phyloP scores from a whole-genome alignment of 2,329 filamentous ascomycete genomes.

The Cercospora zeae-maydis region DNA sequence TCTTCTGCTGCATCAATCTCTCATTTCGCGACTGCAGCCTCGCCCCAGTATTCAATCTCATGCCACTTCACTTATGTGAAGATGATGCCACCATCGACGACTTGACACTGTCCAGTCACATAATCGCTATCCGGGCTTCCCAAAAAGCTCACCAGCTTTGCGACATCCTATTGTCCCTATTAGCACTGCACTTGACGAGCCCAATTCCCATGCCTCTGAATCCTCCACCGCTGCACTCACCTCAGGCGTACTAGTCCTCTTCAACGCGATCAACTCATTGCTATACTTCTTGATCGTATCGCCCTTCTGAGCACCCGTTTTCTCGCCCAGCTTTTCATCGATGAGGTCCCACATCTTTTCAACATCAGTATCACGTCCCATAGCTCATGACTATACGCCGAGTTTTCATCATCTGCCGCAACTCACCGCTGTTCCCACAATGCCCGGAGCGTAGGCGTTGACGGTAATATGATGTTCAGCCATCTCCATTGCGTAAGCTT shows the following conservation, averaged over 20 bases:
- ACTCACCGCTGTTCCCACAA: conserved; percentile 54
- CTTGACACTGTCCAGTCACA: conserved; percentile 62
- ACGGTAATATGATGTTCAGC: conserved; percentile 62
- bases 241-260: conserved; percentile 57
- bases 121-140: conserved; percentile 59
- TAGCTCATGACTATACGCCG: no score
- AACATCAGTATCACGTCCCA: no score
- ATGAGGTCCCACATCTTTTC: conserved; percentile 63
- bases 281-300: conserved; percentile 53
- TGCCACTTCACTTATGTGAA: conserved; percentile 23
- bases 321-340: conserved; percentile 57
- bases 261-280: conserved; percentile 54
- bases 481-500: conserved; percentile 64
- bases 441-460: conserved; percentile 65
- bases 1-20: background rate
- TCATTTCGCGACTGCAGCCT: background rate
- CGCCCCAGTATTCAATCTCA: background rate
- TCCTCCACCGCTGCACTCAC: background rate
- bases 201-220: background rate
- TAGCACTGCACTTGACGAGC: background rate
- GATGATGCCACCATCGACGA: conserved; percentile 46
- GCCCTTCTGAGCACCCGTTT: conserved; percentile 46
- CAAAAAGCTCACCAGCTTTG: conserved; percentile 60
- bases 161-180: conserved; percentile 50
- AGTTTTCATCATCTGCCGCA: no score